These are phyloP conservation scores for Boletus vinaceobasis DNA, from an alignment of 768 basidiomycete species.

Conservation along the genomic window DNA sequence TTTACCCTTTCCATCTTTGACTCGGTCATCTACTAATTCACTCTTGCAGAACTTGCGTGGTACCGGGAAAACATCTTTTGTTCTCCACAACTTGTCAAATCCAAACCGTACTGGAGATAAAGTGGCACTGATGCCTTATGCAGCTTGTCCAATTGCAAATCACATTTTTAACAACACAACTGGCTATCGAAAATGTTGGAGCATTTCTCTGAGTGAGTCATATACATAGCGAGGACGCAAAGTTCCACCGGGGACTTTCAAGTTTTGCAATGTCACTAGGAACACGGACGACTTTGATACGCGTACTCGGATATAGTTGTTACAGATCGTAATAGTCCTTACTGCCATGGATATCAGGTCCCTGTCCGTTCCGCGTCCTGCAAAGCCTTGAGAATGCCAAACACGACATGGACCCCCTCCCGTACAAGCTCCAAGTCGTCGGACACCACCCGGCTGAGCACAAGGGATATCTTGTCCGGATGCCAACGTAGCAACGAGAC, in stretches of 20 bases:
- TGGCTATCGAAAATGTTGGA: too few relatives aligned
- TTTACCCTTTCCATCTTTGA: conserved; percentile 30
- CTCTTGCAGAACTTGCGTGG: neutral
- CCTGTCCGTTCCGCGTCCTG: conserved; percentile 32
- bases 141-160: too few relatives aligned
- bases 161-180: too few relatives aligned
- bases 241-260: neutral
- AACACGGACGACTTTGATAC: neutral
- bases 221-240: neutral
- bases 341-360: neutral
- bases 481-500: conserved; percentile 65
- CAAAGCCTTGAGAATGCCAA: conserved; percentile 32
- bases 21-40: neutral
- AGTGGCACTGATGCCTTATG: too few relatives aligned
- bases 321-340: neutral
- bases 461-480: conserved; percentile 55
- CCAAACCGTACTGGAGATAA: neutral
- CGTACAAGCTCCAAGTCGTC: conserved; percentile 45
- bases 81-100: neutral
- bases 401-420: conserved; percentile 46
- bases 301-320: neutral
- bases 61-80: neutral
- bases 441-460: conserved; percentile 42
- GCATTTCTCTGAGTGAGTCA: too few relatives aligned
- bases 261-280: neutral